Base-by-base conservation (phyloP, 192 early-diverging fungal species). In the Ambispora gerdemannii region DNA sequence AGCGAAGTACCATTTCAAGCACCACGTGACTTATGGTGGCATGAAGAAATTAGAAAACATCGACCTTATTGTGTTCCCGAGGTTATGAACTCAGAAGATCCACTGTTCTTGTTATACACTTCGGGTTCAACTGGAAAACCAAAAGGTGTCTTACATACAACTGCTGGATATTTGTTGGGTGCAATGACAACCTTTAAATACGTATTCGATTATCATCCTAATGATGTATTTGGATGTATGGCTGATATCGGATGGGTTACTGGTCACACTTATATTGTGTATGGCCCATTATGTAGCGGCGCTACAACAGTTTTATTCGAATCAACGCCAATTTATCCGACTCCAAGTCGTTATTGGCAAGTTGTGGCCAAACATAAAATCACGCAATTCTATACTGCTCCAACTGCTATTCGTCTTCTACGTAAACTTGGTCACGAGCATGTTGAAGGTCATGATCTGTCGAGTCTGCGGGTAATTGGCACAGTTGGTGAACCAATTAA, bases 401-500 rank as follows among this genome's bases (percentile, higher is more conserved):
- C 96, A 36, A 98, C 96, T 31, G 96, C 96, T 60, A 97, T 98
- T 74, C 91, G 96, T 53, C 92, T 95, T n/a, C 84, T 98, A 67
- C 89, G 94, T 52, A 87, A 94, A 38, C 77, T 92, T 24, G 95
- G 95, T 73, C 87, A 94, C 63, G 77, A 88, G 6, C 84, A 82
- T 79, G 86, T 98, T 30, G 83, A 85, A 58, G 82, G 83, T 33
- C 90, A 91, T 81, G 89, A 93, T 52, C 82, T 98, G 59, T 87
- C 86, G 31, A 85, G 88, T 19, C 87, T 98, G 61, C 88, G 94
- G 69, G 89, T 97, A 33, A 88, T 98, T 31, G 96, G 95, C 50
- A 91, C 92, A 19, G 96, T 98, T 13, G 96, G 96, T 62, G 96
- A 98, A 79, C 96, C 96, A 58, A 98, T 98, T 80, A 95, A 97